A percentile compares a stretch with the other conserved stretches of the same genome.
These are phyloP conservation scores for Zygotorulaspora florentina DNA, from an alignment of 805 yeast species.

Conservation along the genomic window DNA sequence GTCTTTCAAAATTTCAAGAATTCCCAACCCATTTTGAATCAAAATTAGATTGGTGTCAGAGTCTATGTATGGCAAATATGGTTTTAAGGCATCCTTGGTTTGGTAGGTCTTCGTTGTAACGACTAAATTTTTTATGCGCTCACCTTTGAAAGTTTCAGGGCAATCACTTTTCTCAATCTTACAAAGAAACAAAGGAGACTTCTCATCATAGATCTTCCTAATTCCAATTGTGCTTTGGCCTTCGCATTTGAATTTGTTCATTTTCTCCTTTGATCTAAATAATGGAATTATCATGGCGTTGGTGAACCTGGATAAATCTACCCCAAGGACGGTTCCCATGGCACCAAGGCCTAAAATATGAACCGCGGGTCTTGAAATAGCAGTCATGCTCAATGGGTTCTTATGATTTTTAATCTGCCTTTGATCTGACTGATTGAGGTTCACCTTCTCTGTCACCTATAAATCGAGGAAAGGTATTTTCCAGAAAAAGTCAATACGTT, in stretches of 20 bases:
- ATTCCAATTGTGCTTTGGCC: slow-evolving; percentile 22
- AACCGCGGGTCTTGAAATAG: slow-evolving; percentile 18
- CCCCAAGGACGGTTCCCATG: slow-evolving; percentile 34
- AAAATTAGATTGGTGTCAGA: slow-evolving; percentile 58
- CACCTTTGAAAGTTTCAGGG: slow-evolving; percentile 25
- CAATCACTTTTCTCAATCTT: slow-evolving; percentile 14
- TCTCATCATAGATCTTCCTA: slow-evolving; percentile 21
- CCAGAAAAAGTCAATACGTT: not conserved
- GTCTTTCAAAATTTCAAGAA: slow-evolving; percentile 50
- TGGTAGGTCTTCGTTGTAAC: slow-evolving; percentile 80
- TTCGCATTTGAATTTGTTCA: slow-evolving; percentile 21
- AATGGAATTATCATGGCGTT: slow-evolving; percentile 29
- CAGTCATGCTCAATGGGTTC: slow-evolving; percentile 13
- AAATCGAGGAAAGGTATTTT: not conserved
- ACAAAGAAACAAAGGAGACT: slow-evolving; percentile 12
- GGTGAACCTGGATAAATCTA: slow-evolving; percentile 24
- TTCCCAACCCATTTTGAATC: slow-evolving; percentile 90
- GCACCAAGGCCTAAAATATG: slow-evolving; percentile 36
- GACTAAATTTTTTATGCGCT: slow-evolving; percentile 52
- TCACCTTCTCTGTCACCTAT: too few relatives aligned
- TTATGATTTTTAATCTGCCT: slow-evolving; percentile 41
- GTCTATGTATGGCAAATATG: slow-evolving; percentile 47
- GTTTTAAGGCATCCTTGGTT: slow-evolving; percentile 58
- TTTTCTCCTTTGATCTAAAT: slow-evolving; percentile 28
- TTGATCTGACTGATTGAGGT: too few relatives aligned